These are phyloP conservation scores for Artomyces pyxidatus DNA, from an alignment of 768 basidiomycete species.

Conservation along the genomic window DNA sequence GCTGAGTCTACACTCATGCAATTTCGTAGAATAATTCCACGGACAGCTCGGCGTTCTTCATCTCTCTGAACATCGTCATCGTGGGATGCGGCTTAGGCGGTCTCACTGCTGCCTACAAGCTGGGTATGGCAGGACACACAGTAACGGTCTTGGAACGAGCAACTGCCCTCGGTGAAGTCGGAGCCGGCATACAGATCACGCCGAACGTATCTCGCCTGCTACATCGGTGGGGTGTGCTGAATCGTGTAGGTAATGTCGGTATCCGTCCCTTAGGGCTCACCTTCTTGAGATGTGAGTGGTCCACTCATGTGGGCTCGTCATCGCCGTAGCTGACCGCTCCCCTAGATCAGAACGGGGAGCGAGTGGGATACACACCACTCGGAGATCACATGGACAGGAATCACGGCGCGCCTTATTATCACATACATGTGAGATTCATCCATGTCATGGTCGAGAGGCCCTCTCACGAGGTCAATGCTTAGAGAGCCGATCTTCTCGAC, in stretches of 20 bases:
- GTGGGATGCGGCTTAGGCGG: slow-evolving; percentile 48
- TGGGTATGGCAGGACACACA: slow-evolving; percentile 39
- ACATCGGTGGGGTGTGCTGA: slow-evolving; percentile 43
- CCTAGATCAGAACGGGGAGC: background rate
- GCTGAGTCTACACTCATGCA: too few relatives aligned
- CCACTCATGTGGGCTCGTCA: background rate
- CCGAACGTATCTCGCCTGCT: slow-evolving; percentile 38
- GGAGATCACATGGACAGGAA: slow-evolving; percentile 1
- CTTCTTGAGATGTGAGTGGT: slow-evolving; percentile 36
- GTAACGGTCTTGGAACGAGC: slow-evolving; percentile 42
- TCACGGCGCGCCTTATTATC: background rate
- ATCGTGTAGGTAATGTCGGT: slow-evolving; percentile 28
- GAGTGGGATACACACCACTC: background rate
- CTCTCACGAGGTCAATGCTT: too few relatives aligned
- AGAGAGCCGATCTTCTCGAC: too few relatives aligned
- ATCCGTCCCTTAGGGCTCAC: slow-evolving; percentile 33
- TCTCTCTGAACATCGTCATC: slow-evolving; percentile 30
- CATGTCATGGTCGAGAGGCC: too few relatives aligned
- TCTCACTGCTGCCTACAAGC: slow-evolving; percentile 35
- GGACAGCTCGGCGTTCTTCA: too few relatives aligned
- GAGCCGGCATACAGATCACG: slow-evolving; percentile 43
- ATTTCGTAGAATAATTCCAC: too few relatives aligned
- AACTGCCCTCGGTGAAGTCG: slow-evolving; percentile 32
- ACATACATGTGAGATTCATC: too few relatives aligned
- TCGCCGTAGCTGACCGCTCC: background rate